Conservation (phyloP, 1,284 basidiomycete species). For the Clitocybe nebularis region DNA sequence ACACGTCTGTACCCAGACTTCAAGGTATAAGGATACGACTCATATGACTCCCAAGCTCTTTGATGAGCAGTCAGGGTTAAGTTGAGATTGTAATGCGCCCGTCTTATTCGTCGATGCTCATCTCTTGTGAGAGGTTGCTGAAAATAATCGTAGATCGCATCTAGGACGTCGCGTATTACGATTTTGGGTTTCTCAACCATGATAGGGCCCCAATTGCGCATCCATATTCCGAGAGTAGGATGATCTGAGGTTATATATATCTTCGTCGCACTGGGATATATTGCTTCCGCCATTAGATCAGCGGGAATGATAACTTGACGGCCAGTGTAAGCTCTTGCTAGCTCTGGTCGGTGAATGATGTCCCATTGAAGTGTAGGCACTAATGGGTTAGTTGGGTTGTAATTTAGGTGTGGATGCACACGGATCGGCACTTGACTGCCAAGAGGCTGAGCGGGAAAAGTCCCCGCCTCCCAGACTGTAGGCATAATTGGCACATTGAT, state of each 20-base stretch:
- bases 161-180: constrained; percentile 27
- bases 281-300: constrained; percentile 22
- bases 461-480: constrained; percentile 21
- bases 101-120: constrained; percentile 22
- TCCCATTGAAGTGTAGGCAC: constrained; percentile 33
- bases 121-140: constrained; percentile 21
- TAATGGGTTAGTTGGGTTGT: constrained; percentile 26
- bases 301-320: constrained; percentile 20
- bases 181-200: constrained; percentile 23
- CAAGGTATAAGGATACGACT: constrained; percentile 20
- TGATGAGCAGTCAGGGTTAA: constrained; percentile 21
- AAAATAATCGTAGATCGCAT: constrained; percentile 30
- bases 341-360: constrained; percentile 27
- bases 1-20: constrained; percentile 24
- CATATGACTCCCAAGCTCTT: constrained; percentile 25
- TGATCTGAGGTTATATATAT: constrained; percentile 29
- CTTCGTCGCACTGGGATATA: constrained; percentile 20
- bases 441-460: constrained; percentile 25
- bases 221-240: constrained; percentile 26
- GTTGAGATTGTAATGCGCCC: constrained; percentile 17
- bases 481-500: constrained; percentile 4
- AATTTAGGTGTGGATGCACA: constrained; percentile 27
- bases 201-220: constrained; percentile 32
- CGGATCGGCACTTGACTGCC: constrained; percentile 26
- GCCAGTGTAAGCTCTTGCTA: constrained; percentile 25